Percentiles rank a stretch among this genome's conserved stretches.
These are phyloP conservation scores for Telopea speciosissima DNA, from an alignment of 177 flowering plant species.

Conservation along the genomic window DNA sequence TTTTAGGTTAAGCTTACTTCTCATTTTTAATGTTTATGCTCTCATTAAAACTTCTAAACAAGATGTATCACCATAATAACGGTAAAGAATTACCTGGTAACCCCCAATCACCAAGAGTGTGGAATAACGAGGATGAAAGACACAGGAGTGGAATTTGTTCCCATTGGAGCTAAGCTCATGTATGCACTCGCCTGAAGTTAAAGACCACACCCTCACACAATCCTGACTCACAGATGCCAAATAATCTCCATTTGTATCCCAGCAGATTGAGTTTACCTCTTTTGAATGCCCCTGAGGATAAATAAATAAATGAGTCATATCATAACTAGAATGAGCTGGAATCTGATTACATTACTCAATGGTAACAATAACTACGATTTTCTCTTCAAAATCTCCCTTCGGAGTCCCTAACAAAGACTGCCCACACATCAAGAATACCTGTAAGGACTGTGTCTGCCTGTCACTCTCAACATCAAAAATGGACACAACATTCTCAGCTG, in stretches of 20 bases:
- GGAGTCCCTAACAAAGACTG: background rate
- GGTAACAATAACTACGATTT: background rate
- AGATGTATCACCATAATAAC: background rate
- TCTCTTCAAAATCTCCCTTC: background rate
- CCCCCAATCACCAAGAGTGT: conserved; percentile 63
- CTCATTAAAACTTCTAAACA: background rate
- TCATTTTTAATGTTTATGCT: no score
- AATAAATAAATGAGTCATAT: background rate
- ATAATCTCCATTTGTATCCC: conserved; percentile 50
- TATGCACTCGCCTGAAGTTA: conserved; percentile 46
- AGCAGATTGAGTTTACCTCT: conserved; percentile 44
- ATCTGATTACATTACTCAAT: background rate
- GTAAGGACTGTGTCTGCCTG: conserved; percentile 45
- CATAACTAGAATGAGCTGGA: background rate
- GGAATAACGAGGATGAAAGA: conserved; percentile 52
- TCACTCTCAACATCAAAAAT: conserved; percentile 77
- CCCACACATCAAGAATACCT: conserved; percentile 42
- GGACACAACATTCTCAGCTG: conserved; percentile 64
- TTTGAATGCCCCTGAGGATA: conserved; percentile 40
- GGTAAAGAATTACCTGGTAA: conserved; percentile 29
- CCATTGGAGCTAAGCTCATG: conserved; percentile 51
- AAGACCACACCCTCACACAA: conserved; percentile 50
- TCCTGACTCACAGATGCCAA: conserved; percentile 54
- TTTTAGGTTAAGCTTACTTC: no score
- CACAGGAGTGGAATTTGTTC: conserved; percentile 57